Evolutionary conservation across 1,284 basidiomycete species (phyloP).

Genomic region (Cryptococcus sp.): DNA sequence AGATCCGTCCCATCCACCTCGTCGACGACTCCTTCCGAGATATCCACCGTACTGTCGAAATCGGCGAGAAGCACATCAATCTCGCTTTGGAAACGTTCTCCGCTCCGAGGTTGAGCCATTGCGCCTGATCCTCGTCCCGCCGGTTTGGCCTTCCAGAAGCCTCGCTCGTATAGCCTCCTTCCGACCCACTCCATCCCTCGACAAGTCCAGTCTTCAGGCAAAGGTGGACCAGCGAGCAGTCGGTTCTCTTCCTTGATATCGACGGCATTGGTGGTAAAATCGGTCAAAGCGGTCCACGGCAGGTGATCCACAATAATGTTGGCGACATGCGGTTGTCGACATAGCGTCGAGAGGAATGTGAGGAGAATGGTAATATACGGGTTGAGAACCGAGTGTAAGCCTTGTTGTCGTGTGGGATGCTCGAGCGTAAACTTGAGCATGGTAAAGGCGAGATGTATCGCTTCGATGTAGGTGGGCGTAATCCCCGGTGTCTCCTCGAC

Average conservation of each 20-base stretch:
- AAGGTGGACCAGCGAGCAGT: constrained; percentile 54
- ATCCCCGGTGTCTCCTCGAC: constrained; percentile 27
- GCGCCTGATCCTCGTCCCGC: constrained; percentile 43
- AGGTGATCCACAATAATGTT: constrained; percentile 65
- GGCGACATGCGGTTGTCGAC: constrained; percentile 60
- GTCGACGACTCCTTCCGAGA: constrained; percentile 72
- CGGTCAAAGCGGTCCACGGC: constrained; percentile 74
- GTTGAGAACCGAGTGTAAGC: constrained; percentile 62
- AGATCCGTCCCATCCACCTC: constrained; percentile 53
- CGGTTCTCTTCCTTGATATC: constrained; percentile 55
- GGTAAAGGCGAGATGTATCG: constrained; percentile 70
- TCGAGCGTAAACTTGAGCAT: constrained; percentile 69
- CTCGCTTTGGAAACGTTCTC: constrained; percentile 54
- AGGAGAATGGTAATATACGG: constrained; percentile 81
- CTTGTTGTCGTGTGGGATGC: constrained; percentile 56
- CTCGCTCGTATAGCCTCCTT: constrained; percentile 77
- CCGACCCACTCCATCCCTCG: constrained; percentile 94
- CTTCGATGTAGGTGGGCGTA: constrained; percentile 62
- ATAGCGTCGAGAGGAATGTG: constrained; percentile 76
- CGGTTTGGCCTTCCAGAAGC: constrained; percentile 67
- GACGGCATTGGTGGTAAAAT: constrained; percentile 54
- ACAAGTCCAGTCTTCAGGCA: constrained; percentile 93
- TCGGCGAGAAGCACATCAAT: constrained; percentile 67
- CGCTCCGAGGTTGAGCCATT: constrained; percentile 48
- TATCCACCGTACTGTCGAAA: constrained; percentile 50